Conservation (phyloP, 1,284 basidiomycete genomes). For the Trichosporon sp. region DNA sequence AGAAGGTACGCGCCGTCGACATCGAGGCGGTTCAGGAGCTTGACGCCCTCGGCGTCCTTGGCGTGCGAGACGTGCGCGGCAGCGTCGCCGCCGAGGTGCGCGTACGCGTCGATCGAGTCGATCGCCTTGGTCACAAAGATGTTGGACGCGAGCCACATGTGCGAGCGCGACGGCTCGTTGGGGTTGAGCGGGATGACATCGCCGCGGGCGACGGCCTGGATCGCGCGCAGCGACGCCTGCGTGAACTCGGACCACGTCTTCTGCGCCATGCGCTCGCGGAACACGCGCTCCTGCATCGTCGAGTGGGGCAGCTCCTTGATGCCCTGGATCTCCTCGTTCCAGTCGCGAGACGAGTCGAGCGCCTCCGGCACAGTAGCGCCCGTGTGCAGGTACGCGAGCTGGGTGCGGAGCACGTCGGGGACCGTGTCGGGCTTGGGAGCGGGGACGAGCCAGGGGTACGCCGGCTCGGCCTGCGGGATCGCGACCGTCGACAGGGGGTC, state of each 20-base stretch:
- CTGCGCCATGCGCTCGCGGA: conserved; percentile 54
- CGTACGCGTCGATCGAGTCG: conserved; percentile 54
- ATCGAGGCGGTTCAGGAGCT: conserved; percentile 53
- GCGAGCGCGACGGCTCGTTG: conserved; percentile 52
- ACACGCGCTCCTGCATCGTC: conserved; percentile 52
- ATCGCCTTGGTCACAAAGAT: conserved; percentile 56
- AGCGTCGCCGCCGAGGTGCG: conserved; percentile 55
- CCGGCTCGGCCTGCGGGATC: conserved; percentile 53
- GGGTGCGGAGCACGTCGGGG: conserved; percentile 54
- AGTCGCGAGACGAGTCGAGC: conserved; percentile 55
- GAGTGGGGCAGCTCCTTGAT: conserved; percentile 53
- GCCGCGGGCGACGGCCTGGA: conserved; percentile 52
- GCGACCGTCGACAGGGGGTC: conserved; percentile 50
- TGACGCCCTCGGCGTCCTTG: conserved; percentile 56
- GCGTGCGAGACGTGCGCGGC: conserved; percentile 55
- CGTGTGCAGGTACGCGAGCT: conserved; percentile 55
- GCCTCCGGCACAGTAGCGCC: conserved; percentile 52
- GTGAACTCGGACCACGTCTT: conserved; percentile 55
- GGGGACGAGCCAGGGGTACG: conserved; percentile 53
- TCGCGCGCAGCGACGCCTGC: conserved; percentile 52
- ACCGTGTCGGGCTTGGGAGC: conserved; percentile 41
- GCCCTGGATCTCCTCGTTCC: conserved; percentile 58
- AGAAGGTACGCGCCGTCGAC: conserved; percentile 74
- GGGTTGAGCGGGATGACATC: conserved; percentile 56
- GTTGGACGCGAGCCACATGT: conserved; percentile 57